Base-by-base conservation (phyloP, 2,329 filamentous ascomycete genomes). In the Aphanoascus verrucosus region DNA sequence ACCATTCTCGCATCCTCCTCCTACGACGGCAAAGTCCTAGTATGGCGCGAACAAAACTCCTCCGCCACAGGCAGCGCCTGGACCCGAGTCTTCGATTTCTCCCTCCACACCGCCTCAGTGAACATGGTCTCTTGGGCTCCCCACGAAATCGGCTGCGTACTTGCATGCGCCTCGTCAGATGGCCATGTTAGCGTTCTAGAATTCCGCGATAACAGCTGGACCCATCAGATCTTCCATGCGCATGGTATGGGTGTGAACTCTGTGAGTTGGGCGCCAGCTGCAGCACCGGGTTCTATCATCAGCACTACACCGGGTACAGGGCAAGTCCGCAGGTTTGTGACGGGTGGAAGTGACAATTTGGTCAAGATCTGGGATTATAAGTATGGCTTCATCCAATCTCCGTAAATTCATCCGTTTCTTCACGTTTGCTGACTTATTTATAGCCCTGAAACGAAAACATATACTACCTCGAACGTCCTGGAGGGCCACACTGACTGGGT, bases 71-170 rank as follows among this genome's bases (percentile, higher is more conserved):
- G 66, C 62, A 79, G 77, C 61, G 75, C 80, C 63, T 89, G 85
- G 85, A 85, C 89, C 65, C 84, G 85, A 67, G 88, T 96, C 69
- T 94, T 93, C 75, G 88, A 94, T 65, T 94, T 94, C 67, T 84
- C 86, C 58, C 80, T 91, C 52, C 91, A 97, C 81, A 94, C 91
- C 69, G 91, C 91, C 48, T 93, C 86, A 49, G 93, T 98, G 64
- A 98, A 98, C 76, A 87, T 94, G 64, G 88, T 98, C 48, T 84
- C 90, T 34, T 98, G 93, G 93, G 86, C 90, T n/a, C 93, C 93
- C 0, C 91, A 96, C 65, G 93, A 97, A 72, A 85, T 85, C 11
- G 93, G 93, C 63, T 97, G 93, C 70, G 80, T 97, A 50, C 84
- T 98, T 52, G 93, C 93, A 53, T 95, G 89, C 70, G 93, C 93